Conservation (phyloP, 108 stramenopile species). For the Cyclotella atomus region DNA sequence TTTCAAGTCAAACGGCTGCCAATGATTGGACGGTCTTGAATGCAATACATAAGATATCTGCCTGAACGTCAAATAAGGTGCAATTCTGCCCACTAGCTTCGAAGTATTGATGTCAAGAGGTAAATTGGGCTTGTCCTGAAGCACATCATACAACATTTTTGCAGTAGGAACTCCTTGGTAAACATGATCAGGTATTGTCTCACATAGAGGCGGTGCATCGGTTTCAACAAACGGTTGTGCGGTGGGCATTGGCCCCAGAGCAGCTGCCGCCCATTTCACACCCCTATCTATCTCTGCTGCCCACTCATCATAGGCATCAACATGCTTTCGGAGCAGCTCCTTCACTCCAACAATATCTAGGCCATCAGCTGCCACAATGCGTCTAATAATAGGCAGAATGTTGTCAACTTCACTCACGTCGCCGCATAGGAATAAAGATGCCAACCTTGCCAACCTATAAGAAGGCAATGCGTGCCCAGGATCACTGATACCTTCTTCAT, state of each 20-base stretch:
- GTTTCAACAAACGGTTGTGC: conserved; percentile 70
- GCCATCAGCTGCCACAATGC: conserved; percentile 83
- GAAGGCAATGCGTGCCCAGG: conserved; percentile 84
- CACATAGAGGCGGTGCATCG: conserved; percentile 70
- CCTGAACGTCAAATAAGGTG: conserved; percentile 82
- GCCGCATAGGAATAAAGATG: conserved; percentile 76
- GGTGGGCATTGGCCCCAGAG: conserved; percentile 67
- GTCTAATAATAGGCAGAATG: conserved; percentile 71
- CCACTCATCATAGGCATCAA: conserved; percentile 81
- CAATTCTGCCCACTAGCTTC: conserved; percentile 66
- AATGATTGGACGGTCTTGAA: conserved; percentile 68
- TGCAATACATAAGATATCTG: conserved; percentile 83
- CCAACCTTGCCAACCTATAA: conserved; percentile 74
- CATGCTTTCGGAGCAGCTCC: conserved; percentile 73
- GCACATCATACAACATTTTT: conserved; percentile 61
- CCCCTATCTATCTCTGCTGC: conserved; percentile 83
- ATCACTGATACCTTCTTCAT: conserved; percentile 79
- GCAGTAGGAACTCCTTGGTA: conserved; percentile 83
- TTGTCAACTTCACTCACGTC: conserved; percentile 71
- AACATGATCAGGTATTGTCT: conserved; percentile 47
- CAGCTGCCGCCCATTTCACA: conserved; percentile 72
- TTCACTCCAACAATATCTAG: conserved; percentile 84
- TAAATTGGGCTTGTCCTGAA: conserved; percentile 76
- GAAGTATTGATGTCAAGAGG: conserved; percentile 78
- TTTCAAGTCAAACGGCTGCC: conserved; percentile 83